phyloP scores from a whole-genome alignment of 148 eudicot species.

The Oxyria digyna region DNA sequence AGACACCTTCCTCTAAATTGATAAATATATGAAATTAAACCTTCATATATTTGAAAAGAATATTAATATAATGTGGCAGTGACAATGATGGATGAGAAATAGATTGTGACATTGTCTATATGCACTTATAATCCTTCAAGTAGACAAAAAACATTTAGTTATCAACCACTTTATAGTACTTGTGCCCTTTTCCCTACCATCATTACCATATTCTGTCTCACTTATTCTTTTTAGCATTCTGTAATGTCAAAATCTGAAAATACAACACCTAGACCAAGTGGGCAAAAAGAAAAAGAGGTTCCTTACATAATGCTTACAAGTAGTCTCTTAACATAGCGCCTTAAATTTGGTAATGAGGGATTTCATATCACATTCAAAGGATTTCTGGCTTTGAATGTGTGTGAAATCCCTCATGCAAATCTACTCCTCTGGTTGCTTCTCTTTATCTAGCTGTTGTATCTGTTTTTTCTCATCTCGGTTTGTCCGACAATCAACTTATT shows the following conservation, averaged over 20 bases:
- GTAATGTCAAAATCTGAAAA: constrained; percentile 4
- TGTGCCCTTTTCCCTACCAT: neutral
- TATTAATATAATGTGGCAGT: neutral
- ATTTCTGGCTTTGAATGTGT: no score
- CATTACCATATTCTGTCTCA: neutral
- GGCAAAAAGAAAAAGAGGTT: neutral
- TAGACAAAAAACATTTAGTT: neutral
- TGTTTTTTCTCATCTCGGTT: no score
- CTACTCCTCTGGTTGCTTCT: no score
- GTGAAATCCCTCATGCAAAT: no score
- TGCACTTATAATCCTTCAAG: neutral
- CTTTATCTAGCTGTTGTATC: no score
- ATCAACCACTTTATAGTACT: neutral
- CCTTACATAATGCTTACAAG: neutral
- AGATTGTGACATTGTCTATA: neutral
- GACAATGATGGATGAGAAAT: neutral
- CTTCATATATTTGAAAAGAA: neutral
- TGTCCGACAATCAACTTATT: no score
- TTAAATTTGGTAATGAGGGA: neutral
- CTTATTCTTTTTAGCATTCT: neutral
- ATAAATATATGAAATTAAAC: neutral
- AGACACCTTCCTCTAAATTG: neutral
- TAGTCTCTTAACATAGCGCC: neutral
- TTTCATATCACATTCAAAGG: neutral
- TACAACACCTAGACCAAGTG: neutral